Evolutionary conservation across 225 moss, liverwort and hornwort species (phyloP), one percentile per base, ranked within the genome.

Genomic region (Lunularia cruciata): DNA sequence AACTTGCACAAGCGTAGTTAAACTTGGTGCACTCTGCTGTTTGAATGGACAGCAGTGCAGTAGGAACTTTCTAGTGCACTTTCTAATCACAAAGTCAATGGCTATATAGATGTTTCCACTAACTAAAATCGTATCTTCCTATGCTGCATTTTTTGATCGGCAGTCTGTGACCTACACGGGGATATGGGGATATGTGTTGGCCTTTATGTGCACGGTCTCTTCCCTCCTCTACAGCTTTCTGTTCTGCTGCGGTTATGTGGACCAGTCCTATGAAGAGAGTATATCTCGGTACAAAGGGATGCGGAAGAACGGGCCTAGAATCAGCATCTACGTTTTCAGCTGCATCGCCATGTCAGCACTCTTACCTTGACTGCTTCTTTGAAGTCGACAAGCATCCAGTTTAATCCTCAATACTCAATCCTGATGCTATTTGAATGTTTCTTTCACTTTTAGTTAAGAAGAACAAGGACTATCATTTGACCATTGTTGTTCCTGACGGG

Each of bases 91-190:
- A n/a, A n/a, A n/a, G n/a, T n/a, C n/a, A n/a, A n/a, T n/a, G n/a
- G n/a, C n/a, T n/a, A n/a, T n/a, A n/a, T n/a, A n/a, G n/a, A n/a
- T n/a, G n/a, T n/a, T n/a, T 43, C 11, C 38, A 2, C 46, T 64
- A 28, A 52, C 49, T 3, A 35, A 20, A 33, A 14, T 32, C 18
- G 20, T n/a, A n/a, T 47, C 28, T 27, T 30, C 31, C 10, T 47
- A 14, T 52, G 31, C n/a, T 58, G 42, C 58, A 6, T 70, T 28
- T 73, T 38, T 77, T 38, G 68, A 34, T 70, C 49, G 40, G 49
- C 75, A 83, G 82, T 83, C 82, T 63, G 82, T 75, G 35, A 68
- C 70, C 66, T 83, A 83, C 60, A 83, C 82, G n/a, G 82, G 82
- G 40, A 75, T 60, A 12, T 83, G 82, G 82, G 82, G 82, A 72